Evolutionary conservation across 2,329 filamentous ascomycete species (phyloP).

Genomic region (Alternaria ethzedia): DNA sequence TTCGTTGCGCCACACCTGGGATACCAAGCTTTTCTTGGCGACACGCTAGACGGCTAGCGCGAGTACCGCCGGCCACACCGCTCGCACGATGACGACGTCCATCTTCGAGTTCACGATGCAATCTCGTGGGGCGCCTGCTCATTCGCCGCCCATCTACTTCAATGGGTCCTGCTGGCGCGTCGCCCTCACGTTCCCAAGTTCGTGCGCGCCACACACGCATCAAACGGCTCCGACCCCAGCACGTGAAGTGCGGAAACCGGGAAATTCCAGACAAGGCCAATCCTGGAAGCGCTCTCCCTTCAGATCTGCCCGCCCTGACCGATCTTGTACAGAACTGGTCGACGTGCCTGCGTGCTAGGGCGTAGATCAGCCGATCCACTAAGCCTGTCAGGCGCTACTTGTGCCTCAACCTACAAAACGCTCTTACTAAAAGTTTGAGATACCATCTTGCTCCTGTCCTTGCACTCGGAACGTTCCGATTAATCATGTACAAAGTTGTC

Average conservation of each 20-base stretch:
- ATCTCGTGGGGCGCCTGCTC: conserved; percentile 2
- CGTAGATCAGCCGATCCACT: conserved; percentile 10
- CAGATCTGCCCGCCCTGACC: conserved; percentile 22
- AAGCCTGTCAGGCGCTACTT: neutral
- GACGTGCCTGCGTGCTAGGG: conserved; percentile 1
- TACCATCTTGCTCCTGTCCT: neutral
- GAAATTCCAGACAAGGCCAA: conserved; percentile 3
- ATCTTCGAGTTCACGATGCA: neutral
- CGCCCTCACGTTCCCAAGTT: neutral
- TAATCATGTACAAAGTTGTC: neutral
- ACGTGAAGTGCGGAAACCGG: conserved; percentile 10
- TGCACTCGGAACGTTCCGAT: neutral
- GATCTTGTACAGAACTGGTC: conserved; percentile 8
- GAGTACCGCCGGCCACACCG: conserved; percentile 9
- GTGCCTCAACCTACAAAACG: conserved; percentile 9
- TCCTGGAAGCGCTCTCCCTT: conserved; percentile 11
- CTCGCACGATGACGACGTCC: conserved; percentile 15
- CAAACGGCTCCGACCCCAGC: neutral
- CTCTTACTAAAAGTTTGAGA: neutral
- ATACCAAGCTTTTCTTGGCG: conserved; percentile 8
- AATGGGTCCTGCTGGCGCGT: neutral
- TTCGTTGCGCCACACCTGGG: conserved; percentile 3
- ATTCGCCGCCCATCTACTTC: neutral
- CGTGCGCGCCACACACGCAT: conserved; percentile 5
- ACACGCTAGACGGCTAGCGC: neutral